These are phyloP conservation scores for Tulasnella calospora DNA, from an alignment of 768 basidiomycete species.

Conservation along the genomic window DNA sequence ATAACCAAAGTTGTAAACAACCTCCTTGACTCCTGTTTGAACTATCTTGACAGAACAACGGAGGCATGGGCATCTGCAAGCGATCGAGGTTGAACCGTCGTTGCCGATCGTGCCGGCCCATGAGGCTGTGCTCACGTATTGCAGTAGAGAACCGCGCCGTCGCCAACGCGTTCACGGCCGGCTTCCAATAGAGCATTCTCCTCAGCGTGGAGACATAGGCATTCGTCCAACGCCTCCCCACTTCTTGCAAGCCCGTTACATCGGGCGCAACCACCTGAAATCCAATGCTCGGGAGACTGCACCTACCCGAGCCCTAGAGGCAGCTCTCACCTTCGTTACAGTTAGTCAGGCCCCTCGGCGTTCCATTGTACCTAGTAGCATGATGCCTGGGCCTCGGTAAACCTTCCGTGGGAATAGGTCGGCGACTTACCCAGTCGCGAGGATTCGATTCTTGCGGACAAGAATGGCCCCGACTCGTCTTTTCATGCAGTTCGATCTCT, in stretches of 20 bases:
- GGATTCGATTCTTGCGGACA: slow-evolving; percentile 66
- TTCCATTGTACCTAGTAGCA: slow-evolving; percentile 82
- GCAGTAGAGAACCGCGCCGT: slow-evolving; percentile 85
- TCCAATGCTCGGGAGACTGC: background rate
- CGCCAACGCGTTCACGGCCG: slow-evolving; percentile 81
- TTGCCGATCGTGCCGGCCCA: background rate
- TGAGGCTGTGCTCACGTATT: slow-evolving; percentile 68
- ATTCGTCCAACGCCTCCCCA: slow-evolving; percentile 58
- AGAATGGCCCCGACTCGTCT: slow-evolving; percentile 91
- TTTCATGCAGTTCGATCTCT: slow-evolving; percentile 94
- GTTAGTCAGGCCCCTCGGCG: slow-evolving; percentile 81
- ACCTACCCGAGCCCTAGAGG: background rate
- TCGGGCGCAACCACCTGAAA: slow-evolving; percentile 56
- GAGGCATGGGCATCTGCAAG: slow-evolving; percentile 88
- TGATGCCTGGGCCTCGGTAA: background rate
- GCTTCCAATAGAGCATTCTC: slow-evolving; percentile 96
- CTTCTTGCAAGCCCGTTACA: slow-evolving; percentile 56
- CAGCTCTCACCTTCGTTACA: slow-evolving; percentile 65
- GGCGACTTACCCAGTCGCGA: slow-evolving; percentile 64
- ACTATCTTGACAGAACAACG: slow-evolving; percentile 96
- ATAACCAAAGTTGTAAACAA: slow-evolving; percentile 92
- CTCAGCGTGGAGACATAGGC: slow-evolving; percentile 94
- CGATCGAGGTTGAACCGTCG: background rate
- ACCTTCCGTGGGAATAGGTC: background rate
- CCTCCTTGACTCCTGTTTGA: slow-evolving; percentile 84